Conservation (phyloP, 1,284 basidiomycete genomes). For the Marasmius fiardii region DNA sequence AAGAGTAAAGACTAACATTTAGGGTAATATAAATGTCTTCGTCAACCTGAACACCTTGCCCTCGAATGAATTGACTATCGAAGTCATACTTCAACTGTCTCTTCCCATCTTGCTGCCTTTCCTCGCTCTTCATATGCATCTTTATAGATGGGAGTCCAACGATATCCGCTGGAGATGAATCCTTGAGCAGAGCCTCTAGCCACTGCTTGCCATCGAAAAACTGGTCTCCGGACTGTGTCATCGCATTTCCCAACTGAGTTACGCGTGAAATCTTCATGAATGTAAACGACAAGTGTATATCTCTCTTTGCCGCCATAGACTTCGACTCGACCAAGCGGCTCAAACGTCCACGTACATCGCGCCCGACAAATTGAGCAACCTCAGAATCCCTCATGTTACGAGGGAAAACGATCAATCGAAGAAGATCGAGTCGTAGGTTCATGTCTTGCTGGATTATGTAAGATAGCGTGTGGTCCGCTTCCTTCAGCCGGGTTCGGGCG, state of each 20-base stretch:
- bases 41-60: constrained; percentile 51
- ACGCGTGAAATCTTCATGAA: constrained; percentile 74
- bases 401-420: constrained; percentile 72
- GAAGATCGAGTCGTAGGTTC: constrained; percentile 57
- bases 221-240: constrained; percentile 32
- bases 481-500: constrained; percentile 63
- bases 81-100: constrained; percentile 65
- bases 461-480: constrained; percentile 54
- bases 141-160: constrained; percentile 77
- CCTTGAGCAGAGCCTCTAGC: constrained; percentile 52
- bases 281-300: constrained; percentile 66
- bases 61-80: constrained; percentile 62
- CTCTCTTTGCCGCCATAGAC: constrained; percentile 47
- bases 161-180: constrained; percentile 64
- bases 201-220: constrained; percentile 46
- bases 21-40: constrained; percentile 81
- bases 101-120: constrained; percentile 36
- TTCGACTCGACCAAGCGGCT: constrained; percentile 57
- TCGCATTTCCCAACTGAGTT: constrained; percentile 49
- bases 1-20: constrained; percentile 76
- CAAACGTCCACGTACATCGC: constrained; percentile 63
- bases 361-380: constrained; percentile 67
- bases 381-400: constrained; percentile 72
- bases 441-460: constrained; percentile 70
- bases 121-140: constrained; percentile 74